A percentile compares a stretch with the other conserved stretches of the same genome.
phyloP scores from a whole-genome alignment of 495 filamentous ascomycete species.

The Penicillium soppii region DNA sequence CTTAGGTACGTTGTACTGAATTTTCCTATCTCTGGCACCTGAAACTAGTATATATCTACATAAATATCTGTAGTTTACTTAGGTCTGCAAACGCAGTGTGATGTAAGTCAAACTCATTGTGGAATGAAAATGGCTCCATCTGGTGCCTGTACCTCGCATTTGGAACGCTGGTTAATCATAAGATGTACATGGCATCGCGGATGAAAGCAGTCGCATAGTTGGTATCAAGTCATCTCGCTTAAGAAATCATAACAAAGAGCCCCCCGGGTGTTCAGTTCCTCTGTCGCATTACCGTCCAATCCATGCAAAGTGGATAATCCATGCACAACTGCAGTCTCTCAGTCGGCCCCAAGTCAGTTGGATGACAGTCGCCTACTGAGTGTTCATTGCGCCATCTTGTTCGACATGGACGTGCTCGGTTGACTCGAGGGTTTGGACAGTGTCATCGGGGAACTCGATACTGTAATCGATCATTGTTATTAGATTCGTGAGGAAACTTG shows the following conservation, averaged over 20 bases:
- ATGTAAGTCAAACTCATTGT: background rate
- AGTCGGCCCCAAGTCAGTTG: background rate
- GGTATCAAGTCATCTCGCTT: constrained; percentile 20
- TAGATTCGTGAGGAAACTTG: background rate
- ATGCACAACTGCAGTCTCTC: constrained; percentile 1
- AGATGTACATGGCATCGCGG: constrained; percentile 8
- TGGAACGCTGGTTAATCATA: background rate
- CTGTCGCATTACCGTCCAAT: constrained; percentile 1
- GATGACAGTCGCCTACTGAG: constrained; percentile 49
- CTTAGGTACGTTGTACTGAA: too few relatives aligned
- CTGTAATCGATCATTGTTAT: constrained; percentile 44
- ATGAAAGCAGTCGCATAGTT: constrained; percentile 11
- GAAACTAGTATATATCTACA: too few relatives aligned
- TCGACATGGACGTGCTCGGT: constrained; percentile 78
- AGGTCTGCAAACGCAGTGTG: too few relatives aligned
- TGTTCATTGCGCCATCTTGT: constrained; percentile 65
- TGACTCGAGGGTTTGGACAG: constrained; percentile 57
- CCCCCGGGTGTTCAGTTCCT: background rate
- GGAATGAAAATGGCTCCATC: background rate
- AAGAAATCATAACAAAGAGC: constrained; percentile 12
- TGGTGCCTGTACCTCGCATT: background rate
- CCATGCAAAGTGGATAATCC: background rate
- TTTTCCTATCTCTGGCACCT: too few relatives aligned
- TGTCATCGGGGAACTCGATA: constrained; percentile 68
- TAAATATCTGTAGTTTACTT: too few relatives aligned